Evolutionary conservation across 192 early-diverging fungal species (phyloP), one percentile per base, ranked within the genome.

Genomic region (Pilaira anomala): DNA sequence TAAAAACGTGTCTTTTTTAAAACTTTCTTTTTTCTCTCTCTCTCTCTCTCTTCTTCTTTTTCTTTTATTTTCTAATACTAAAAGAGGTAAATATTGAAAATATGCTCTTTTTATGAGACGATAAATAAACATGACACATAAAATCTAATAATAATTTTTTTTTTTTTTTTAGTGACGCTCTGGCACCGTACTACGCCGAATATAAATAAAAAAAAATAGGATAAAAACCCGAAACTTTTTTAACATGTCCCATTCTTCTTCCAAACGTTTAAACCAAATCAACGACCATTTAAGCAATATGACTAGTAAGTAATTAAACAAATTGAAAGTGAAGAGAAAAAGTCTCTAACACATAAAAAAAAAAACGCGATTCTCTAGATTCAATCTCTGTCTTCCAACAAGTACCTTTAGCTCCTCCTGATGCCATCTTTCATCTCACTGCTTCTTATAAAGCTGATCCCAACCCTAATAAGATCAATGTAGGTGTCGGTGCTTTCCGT

Each of bases 401-500:
- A 30, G 65, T 81, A 40, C 68, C 80, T 25, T 68, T 65, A 67
- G 91, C 93, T 4, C 92, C 93, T 18, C 86, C 90, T 39, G 96
- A 98, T 69, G 80, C 88, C 55, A 98, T 98, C 71, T 92, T 98
- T 65, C 78, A 91, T 66, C 77, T 98, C 14, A 91, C 91, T 24
- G 92, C 90, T 21, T 72, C 79, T 36, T 95, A 87, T 76, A 88
- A 87, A 74, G 88, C 89, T 36, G 95, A 97, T 68, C 69, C 81
- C 3, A 73, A 87, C 69, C 75, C 85, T 48, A 67, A 81, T 51
- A 97, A 97, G 79, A 87, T 99, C 25, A 97, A 97, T 74, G 72
- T 99, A 21, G 92, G 94, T 67, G 93, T 99, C 6, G 97, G 97
- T 54, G 97, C 97, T 14, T 99, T 96, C 78, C 83, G 97, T 58